Percentiles rank a stretch among this genome's conserved stretches.
These are phyloP conservation scores for Pistacia atlantica DNA, from an alignment of 345 rosid genomes.

Conservation along the genomic window DNA sequence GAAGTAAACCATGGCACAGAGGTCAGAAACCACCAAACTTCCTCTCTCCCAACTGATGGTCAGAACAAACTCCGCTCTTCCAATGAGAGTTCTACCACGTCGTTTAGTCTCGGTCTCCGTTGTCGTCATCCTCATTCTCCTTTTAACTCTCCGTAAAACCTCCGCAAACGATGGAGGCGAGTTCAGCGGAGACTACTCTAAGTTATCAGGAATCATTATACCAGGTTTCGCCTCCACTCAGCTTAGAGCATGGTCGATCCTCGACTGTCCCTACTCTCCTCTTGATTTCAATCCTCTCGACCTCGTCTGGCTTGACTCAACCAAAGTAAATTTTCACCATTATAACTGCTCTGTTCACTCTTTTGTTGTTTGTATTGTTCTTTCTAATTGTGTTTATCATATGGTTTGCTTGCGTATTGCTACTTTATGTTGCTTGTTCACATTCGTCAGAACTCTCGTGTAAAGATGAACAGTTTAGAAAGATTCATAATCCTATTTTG, in stretches of 20 bases:
- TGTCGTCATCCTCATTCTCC: conserved; percentile 18
- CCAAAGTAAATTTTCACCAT: conserved; percentile 59
- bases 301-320: conserved; percentile 95
- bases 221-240: conserved; percentile 99
- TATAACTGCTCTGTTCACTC: background rate
- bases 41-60: background rate
- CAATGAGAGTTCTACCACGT: conserved; percentile 30
- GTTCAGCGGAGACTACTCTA: conserved; percentile 61
- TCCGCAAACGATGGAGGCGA: conserved; percentile 37
- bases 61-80: background rate
- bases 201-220: conserved; percentile 90
- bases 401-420: background rate
- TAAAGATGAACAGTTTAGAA: background rate
- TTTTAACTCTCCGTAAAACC: conserved; percentile 4
- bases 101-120: conserved; percentile 16
- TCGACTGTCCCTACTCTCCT: conserved; percentile 95
- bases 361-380: background rate
- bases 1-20: background rate
- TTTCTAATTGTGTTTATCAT: background rate
- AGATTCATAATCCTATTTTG: too few relatives aligned
- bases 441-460: background rate
- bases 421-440: background rate
- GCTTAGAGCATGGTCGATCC: conserved; percentile 97
- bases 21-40: background rate
- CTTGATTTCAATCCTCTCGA: conserved; percentile 99